A percentile compares a stretch with the other conserved stretches of the same genome.
These are phyloP conservation scores for Populus hybrid DNA, from an alignment of 441 rosid species.

Conservation along the genomic window DNA sequence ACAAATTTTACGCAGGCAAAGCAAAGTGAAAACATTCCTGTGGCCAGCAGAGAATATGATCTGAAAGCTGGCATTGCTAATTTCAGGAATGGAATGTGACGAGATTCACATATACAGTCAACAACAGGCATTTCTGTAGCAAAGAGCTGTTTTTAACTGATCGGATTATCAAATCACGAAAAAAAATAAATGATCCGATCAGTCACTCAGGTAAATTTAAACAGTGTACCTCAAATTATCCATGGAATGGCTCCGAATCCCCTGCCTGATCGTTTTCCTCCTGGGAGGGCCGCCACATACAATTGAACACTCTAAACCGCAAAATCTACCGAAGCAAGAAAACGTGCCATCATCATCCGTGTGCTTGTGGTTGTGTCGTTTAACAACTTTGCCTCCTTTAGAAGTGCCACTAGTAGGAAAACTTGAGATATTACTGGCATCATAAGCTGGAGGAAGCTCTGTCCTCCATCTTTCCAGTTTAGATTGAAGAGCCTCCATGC, in stretches of 20 bases:
- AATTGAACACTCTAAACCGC: conserved; percentile 75
- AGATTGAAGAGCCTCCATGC: conserved; percentile 74
- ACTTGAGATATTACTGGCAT: conserved; percentile 37
- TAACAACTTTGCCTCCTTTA: conserved; percentile 5
- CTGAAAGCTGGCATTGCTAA: background rate
- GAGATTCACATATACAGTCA: too few species aligned
- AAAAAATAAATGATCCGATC: background rate
- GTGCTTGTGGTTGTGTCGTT: conserved; percentile 29
- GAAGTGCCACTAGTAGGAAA: conserved; percentile 18
- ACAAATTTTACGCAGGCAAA: background rate
- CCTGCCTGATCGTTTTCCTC: conserved; percentile 13
- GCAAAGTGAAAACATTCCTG: background rate
- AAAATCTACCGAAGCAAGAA: conserved; percentile 67
- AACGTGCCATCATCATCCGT: conserved; percentile 39
- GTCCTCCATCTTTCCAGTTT: conserved; percentile 76
- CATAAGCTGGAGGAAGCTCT: conserved; percentile 64
- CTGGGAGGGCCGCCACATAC: conserved; percentile 39
- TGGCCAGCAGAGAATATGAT: background rate
- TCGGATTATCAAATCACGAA: background rate
- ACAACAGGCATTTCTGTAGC: background rate
- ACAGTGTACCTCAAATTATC: conserved; percentile 32
- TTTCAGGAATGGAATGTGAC: too few species aligned
- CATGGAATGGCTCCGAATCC: conserved; percentile 31
- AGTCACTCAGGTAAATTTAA: background rate
- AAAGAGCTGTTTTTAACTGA: background rate